Evolutionary conservation across 306 rosid species (phyloP).

Genomic region (apple (Malus domestica)): ASM211411v1 NC_041790.1:12004501-12005000

Average conservation of each 20-base stretch:
- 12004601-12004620: neutral
- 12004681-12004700: constrained; percentile 34
- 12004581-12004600: neutral
- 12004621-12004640: neutral
- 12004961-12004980: neutral
- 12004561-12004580: constrained; percentile 16
- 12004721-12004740: constrained; percentile 33
- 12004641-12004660: neutral
- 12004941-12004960: neutral
- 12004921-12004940: neutral
- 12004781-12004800: neutral
- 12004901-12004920: too few species aligned
- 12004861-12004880: neutral
- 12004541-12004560: constrained; percentile 41
- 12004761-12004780: neutral
- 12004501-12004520: constrained; percentile 36
- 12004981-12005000: too few species aligned
- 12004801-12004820: neutral
- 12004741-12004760: neutral
- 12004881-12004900: neutral
- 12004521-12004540: neutral
- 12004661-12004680: constrained; percentile 44
- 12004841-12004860: neutral
- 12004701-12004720: constrained; percentile 41
- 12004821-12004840: neutral